These are phyloP conservation scores for Kodamaea fukazawae DNA, from an alignment of 805 yeast genomes.

Conservation along the genomic window DNA sequence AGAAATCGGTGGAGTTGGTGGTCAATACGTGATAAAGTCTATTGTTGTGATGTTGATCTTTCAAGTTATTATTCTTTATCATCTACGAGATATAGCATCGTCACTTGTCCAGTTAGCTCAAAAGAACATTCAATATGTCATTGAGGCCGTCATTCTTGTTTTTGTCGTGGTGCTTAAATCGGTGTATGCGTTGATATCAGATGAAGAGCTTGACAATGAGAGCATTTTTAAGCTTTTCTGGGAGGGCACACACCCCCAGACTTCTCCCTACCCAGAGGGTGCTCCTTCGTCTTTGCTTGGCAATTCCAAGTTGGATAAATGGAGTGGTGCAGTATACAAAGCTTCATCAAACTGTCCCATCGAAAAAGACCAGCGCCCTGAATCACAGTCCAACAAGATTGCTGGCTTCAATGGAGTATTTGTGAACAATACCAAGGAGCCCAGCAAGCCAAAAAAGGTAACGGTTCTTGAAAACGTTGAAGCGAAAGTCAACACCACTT, in stretches of 20 bases:
- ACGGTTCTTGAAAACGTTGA: too few species aligned
- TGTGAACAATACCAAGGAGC: too few species aligned
- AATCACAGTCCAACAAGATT: too few species aligned
- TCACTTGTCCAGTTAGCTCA: slow-evolving; percentile 3
- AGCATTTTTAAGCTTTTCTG: background rate
- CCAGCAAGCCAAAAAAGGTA: too few species aligned
- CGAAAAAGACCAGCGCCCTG: too few species aligned
- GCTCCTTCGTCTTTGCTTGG: too few species aligned
- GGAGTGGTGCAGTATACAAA: too few species aligned
- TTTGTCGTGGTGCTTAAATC: slow-evolving; percentile 9
- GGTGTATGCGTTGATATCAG: slow-evolving; percentile 1
- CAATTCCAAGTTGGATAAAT: too few species aligned
- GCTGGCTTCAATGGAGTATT: too few species aligned
- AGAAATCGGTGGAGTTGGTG: too few species aligned
- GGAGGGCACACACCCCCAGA: background rate
- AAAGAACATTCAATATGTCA: slow-evolving; percentile 3
- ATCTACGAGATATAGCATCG: slow-evolving; percentile 9
- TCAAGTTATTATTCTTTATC: slow-evolving; percentile 13
- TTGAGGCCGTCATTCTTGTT: slow-evolving; percentile 10
- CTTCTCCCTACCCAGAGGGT: background rate
- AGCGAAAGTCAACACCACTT: too few species aligned
- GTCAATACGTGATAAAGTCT: background rate
- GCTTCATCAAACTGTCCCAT: too few species aligned
- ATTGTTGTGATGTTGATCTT: slow-evolving; percentile 5
- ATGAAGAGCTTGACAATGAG: background rate